Evolutionary conservation across 306 rosid genomes (phyloP), one percentile per base, ranked within the genome.

Genomic region (Trifolium subterraneum): DNA sequence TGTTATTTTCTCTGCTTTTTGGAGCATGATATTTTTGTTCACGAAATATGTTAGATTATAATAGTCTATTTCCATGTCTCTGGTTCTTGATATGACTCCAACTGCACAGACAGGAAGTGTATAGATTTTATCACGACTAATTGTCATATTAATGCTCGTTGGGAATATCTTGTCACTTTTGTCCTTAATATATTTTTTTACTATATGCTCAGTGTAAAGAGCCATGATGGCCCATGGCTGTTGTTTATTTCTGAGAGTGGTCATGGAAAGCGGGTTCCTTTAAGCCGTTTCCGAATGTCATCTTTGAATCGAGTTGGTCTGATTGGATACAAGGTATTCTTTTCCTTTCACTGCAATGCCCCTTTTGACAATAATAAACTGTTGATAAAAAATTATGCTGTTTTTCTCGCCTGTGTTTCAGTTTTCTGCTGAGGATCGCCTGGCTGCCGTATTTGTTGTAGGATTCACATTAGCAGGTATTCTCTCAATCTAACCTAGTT

Each of bases 161-260:
- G 25, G 50, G 67, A 19, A 42, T 65, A 56, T 38, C 64, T 68
- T 19, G 12, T 73, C 45, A 39, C 72, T n/a, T 19, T 63, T 62
- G 54, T 65, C 55, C 68, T 73, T 59, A n/a, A 66, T 51, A 22
- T 80, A 25, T 63, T 42, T 69, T 8, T 58, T 73, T 65, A 16
- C 63, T 65, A 4, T 70, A 5, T 74, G 58, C 47, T 62, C 27
- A 93, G 96, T 66, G 59, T 74, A 61, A 91, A 72, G 80, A 25
- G 85, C 63, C 69, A 11, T 20, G 84, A 74, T 38, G 99, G 97
- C 52, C 99, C 99, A 12, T 94, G 99, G 99, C 82, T 94, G 84
- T 78, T 94, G 83, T 94, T 94, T 85, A 90, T 94, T 66, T 92
- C 99, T 0, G 99, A 94, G 84, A 92, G 89, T 19, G 99, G 99